Conservation (phyloP, 805 yeast genomes). For the Candida corydali region DNA sequence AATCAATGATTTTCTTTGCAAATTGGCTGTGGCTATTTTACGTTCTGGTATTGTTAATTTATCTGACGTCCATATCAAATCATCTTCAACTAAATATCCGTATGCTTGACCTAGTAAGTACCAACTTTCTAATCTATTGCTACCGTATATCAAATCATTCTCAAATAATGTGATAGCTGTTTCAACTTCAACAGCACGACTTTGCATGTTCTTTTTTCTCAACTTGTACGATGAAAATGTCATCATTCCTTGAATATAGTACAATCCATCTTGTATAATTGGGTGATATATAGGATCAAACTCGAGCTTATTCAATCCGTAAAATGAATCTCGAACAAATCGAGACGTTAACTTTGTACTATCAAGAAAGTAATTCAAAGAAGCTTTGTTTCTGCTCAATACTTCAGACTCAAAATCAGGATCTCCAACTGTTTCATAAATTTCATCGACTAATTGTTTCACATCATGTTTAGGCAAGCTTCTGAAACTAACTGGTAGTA, state of each 20-base stretch:
- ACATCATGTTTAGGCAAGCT: conserved; percentile 64
- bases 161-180: conserved; percentile 62
- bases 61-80: conserved; percentile 88
- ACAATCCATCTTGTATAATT: conserved; percentile 52
- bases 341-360: conserved; percentile 39
- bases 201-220: conserved; percentile 74
- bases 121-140: conserved; percentile 82
- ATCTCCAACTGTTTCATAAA: conserved; percentile 68
- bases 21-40: conserved; percentile 53
- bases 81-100: conserved; percentile 80
- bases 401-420: conserved; percentile 44
- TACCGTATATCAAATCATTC: conserved; percentile 63
- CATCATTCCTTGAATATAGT: conserved; percentile 64
- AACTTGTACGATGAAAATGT: conserved; percentile 64
- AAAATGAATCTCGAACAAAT: conserved; percentile 45
- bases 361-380: conserved; percentile 46
- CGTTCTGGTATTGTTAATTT: conserved; percentile 62
- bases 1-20: conserved; percentile 66
- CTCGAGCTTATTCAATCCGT: conserved; percentile 40
- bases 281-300: conserved; percentile 23
- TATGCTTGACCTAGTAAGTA: conserved; percentile 73
- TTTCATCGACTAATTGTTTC: conserved; percentile 65
- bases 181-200: conserved; percentile 77
- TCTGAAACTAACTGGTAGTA: conserved; percentile 53
- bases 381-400: conserved; percentile 43